Conservation (phyloP, 78 protist genomes). For the Capsaspora owczarzaki region DNA sequence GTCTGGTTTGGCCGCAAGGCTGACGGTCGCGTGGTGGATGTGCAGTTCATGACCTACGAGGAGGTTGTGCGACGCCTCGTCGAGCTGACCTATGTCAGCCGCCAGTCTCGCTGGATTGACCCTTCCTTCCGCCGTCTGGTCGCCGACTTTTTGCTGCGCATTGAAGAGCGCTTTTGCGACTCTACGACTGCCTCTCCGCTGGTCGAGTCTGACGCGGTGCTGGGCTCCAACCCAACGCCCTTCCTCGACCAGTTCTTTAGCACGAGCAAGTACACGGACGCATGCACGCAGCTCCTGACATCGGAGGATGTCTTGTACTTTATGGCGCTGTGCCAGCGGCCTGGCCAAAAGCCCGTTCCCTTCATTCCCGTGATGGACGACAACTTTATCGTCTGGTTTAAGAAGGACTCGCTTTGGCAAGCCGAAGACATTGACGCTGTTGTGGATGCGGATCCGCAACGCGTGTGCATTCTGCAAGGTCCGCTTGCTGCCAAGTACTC, state of each 20-base stretch:
- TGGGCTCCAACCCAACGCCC: neutral
- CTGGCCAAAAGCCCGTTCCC: conserved; percentile 43
- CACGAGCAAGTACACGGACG: neutral
- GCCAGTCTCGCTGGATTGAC: conserved; percentile 34
- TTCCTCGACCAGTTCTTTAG: neutral
- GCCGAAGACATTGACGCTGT: conserved; percentile 41
- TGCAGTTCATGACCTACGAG: conserved; percentile 43
- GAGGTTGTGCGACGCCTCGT: conserved; percentile 33
- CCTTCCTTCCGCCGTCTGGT: neutral
- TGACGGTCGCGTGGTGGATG: conserved; percentile 30
- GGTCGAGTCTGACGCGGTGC: neutral
- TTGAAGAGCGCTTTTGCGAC: conserved; percentile 38
- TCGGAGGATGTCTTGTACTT: conserved; percentile 35
- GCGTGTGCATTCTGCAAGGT: conserved; percentile 51
- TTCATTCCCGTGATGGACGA: conserved; percentile 49
- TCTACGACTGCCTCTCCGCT: neutral
- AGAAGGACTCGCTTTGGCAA: conserved; percentile 57
- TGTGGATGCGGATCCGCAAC: conserved; percentile 25
- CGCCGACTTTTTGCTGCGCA: conserved; percentile 19
- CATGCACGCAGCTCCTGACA: neutral
- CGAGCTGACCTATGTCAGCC: conserved; percentile 12
- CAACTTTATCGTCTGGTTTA: conserved; percentile 33
- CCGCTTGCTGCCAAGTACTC: conserved; percentile 46
- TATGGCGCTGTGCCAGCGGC: conserved; percentile 25
- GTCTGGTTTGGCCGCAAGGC: conserved; percentile 33